Evolutionary conservation across 2,329 filamentous ascomycete genomes (phyloP), one percentile per base, ranked within the genome.

Genomic region (Ceratocystiopsis minuta): DNA sequence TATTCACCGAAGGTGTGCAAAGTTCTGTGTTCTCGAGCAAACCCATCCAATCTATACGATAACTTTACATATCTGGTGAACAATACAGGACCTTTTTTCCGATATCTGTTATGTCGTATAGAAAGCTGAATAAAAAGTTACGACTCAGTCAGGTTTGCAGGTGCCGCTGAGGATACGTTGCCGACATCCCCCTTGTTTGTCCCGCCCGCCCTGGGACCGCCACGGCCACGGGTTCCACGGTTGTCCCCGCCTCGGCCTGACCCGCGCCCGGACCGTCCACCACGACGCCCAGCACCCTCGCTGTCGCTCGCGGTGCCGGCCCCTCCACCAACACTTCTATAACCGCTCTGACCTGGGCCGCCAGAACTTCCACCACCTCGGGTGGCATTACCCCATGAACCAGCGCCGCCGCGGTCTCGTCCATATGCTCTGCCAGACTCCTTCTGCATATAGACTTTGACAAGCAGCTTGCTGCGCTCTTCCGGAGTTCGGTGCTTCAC

Each of bases 251-350:
- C 71, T 33, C 72, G 66, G 13, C 45, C 48, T 13, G 38, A 11
- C 37, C 67, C 64, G 18, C 68, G 62, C 13, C 72, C 64, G 15
- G 73, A 73, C 38, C 73, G 63, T 38, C 74, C 68, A 17, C 67
- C 66, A 12, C 70, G 67, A 46, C 68, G 64, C 44, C 66, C 71
- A 44, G 62, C 60, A 24, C 68, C 70, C 53, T 75, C 72, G 33
- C 70, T 73, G 49, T 75, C 78, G 54, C 77, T 80, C 45, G 83
- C 79, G 48, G 86, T 82, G 51, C 79, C 82, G 55, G 80, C 77
- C 46, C 78, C 87, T 45, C 83, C 84, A 41, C 77, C 82, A 43
- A 80, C 82, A 54, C 85, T 92, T 51, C 84, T 78, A 64, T 94
- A 94, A 45, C 84, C 85, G 51, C 80, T 81, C 44, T 72, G 71